These are phyloP conservation scores for Cicer chorassanicum DNA, from an alignment of 306 rosid genomes.

Conservation along the genomic window DNA sequence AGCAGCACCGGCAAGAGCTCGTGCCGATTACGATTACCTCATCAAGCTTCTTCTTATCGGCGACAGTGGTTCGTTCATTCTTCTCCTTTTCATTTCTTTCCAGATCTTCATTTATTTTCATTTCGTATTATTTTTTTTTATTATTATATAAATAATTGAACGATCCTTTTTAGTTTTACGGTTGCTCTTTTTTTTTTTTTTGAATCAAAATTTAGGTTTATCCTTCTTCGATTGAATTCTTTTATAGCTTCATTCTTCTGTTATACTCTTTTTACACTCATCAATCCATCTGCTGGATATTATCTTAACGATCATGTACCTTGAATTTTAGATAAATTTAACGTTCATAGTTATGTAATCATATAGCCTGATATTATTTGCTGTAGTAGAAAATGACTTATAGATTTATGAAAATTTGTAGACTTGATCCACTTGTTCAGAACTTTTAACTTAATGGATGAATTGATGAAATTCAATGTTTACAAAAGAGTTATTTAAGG, in stretches of 20 bases:
- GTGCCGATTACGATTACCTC: constrained; percentile 91
- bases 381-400: no score
- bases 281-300: no score
- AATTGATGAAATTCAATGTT: no score
- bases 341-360: no score
- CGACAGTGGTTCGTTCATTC: constrained; percentile 68
- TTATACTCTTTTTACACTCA: background rate
- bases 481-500: no score
- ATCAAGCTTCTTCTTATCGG: constrained; percentile 91
- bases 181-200: background rate
- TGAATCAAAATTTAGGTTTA: background rate
- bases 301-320: no score
- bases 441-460: no score
- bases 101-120: constrained; percentile 12
- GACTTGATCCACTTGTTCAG: no score
- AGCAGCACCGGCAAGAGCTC: constrained; percentile 77
- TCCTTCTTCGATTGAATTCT: background rate
- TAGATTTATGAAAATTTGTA: no score
- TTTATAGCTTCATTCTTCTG: background rate
- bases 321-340: no score
- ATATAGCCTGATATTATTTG: no score
- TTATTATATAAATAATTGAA: background rate
- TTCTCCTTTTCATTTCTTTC: background rate
- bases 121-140: background rate
- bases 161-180: background rate